These are phyloP conservation scores for Fusarium verticillioides DNA, from an alignment of 2,329 filamentous ascomycete species.

Conservation along the genomic window DNA sequence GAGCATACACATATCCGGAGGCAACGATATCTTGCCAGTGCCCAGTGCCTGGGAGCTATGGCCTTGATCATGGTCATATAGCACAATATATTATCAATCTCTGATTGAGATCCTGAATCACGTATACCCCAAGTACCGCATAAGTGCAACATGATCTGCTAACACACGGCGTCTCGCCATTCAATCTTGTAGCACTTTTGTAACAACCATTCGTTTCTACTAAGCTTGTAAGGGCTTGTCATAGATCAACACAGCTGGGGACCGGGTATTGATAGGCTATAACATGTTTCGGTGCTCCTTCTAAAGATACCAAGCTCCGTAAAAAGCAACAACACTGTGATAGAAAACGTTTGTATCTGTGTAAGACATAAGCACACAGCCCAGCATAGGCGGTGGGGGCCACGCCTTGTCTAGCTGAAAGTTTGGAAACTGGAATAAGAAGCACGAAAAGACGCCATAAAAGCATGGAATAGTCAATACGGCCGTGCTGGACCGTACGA, in stretches of 20 bases:
- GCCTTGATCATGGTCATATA: not conserved
- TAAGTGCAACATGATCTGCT: conserved; percentile 27
- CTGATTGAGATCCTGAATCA: conserved; percentile 3
- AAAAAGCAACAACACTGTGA: conserved; percentile 20
- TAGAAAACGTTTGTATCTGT: not conserved
- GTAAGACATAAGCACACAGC: not conserved
- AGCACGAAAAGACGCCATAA: not conserved
- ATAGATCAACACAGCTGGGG: conserved; percentile 6
- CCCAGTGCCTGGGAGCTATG: not conserved
- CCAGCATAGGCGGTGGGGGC: not conserved
- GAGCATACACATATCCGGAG: conserved; percentile 2
- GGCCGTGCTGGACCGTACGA: conserved; percentile 1
- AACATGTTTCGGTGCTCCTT: conserved; percentile 12
- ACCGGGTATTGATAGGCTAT: conserved; percentile 14
- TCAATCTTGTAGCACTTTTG: conserved; percentile 35
- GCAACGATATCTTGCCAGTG: not conserved
- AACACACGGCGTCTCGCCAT: conserved; percentile 22
- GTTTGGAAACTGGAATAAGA: conserved; percentile 11
- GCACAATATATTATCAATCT: not conserved
- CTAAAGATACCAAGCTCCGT: conserved; percentile 14
- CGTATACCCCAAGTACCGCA: conserved; percentile 2
- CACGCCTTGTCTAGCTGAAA: not conserved
- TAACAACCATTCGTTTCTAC: conserved; percentile 1
- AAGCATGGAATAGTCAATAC: conserved; percentile 4
- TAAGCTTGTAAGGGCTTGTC: not conserved